phyloP scores from a whole-genome alignment of 331 rosid genomes.

The Malus hybrid region DNA sequence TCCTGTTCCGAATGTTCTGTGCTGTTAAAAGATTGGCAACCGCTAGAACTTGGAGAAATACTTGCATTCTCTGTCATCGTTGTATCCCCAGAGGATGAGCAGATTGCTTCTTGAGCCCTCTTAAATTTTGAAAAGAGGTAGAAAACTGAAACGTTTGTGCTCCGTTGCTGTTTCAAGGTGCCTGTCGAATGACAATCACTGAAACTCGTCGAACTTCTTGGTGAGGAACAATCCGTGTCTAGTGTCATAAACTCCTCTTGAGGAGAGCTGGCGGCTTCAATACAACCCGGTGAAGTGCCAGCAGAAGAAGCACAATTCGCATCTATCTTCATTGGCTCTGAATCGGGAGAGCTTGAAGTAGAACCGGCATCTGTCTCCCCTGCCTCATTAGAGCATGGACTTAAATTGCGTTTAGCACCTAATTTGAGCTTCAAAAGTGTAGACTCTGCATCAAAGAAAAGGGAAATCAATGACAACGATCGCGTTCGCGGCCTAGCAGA shows the following conservation, averaged over 20 bases:
- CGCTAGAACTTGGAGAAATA: constrained; percentile 24
- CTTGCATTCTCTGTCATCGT: constrained; percentile 10
- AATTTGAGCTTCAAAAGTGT: constrained; percentile 74
- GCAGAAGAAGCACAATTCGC: constrained; percentile 5
- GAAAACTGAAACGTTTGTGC: constrained; percentile 33
- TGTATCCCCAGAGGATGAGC: constrained; percentile 17
- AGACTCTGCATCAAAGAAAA: constrained; percentile 47
- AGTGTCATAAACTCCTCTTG: constrained; percentile 16
- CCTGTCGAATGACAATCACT: constrained; percentile 9
- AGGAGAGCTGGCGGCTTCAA: constrained; percentile 2
- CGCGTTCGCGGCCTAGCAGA: not conserved
- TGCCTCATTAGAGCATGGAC: constrained; percentile 10
- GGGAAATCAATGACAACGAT: not conserved
- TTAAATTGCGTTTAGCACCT: constrained; percentile 48
- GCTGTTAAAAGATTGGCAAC: constrained; percentile 9
- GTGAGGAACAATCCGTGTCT: constrained; percentile 34
- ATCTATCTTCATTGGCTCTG: constrained; percentile 23
- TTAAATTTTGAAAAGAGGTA: constrained; percentile 43
- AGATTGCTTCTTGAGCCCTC: constrained; percentile 12
- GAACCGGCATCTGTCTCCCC: constrained; percentile 19
- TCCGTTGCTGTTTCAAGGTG: constrained; percentile 5
- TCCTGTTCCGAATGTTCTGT: constrained; percentile 18
- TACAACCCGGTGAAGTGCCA: constrained; percentile 12
- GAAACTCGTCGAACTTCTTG: not conserved
- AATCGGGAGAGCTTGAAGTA: constrained; percentile 19